Percentiles rank a stretch among this genome's conserved stretches.
Conservation (phyloP, 1,284 basidiomycete genomes). For the Malassezia nana region DNA sequence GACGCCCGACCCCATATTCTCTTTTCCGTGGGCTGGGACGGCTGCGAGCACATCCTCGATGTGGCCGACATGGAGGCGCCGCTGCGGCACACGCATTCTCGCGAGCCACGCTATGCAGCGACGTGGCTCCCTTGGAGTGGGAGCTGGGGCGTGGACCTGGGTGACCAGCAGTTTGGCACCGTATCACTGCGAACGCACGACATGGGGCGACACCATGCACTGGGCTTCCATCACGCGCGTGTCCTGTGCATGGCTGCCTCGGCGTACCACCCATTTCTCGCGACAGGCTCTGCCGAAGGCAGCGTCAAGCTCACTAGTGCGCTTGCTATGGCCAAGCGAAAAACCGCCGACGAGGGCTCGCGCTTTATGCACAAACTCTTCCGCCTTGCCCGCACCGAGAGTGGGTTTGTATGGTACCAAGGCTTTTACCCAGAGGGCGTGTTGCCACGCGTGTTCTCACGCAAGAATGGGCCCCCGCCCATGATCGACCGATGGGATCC, state of each 20-base stretch:
- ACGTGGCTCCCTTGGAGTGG: conserved; percentile 11
- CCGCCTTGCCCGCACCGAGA: conserved; percentile 3
- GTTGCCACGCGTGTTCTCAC: neutral
- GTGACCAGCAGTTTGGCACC: conserved; percentile 14
- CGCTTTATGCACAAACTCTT: conserved; percentile 16
- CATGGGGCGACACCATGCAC: conserved; percentile 10
- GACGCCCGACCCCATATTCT: conserved; percentile 4
- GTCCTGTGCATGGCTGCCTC: conserved; percentile 10
- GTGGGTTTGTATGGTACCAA: neutral
- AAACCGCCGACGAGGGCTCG: conserved; percentile 5
- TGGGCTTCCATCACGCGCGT: conserved; percentile 16
- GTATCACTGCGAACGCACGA: conserved; percentile 13
- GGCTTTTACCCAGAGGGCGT: conserved; percentile 14
- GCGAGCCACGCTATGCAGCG: conserved; percentile 17
- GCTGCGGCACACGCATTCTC: conserved; percentile 4
- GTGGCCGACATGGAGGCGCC: conserved; percentile 1
- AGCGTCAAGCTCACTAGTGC: conserved; percentile 13
- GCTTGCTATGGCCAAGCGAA: conserved; percentile 8
- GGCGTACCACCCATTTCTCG: conserved; percentile 9
- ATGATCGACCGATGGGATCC: conserved; percentile 11
- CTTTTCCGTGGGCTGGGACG: conserved; percentile 12
- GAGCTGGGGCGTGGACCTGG: conserved; percentile 9
- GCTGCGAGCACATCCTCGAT: conserved; percentile 6
- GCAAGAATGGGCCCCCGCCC: neutral
- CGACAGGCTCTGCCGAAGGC: conserved; percentile 15